These are phyloP conservation scores for Penicillium angulare DNA, from an alignment of 495 filamentous ascomycete genomes.

Conservation along the genomic window DNA sequence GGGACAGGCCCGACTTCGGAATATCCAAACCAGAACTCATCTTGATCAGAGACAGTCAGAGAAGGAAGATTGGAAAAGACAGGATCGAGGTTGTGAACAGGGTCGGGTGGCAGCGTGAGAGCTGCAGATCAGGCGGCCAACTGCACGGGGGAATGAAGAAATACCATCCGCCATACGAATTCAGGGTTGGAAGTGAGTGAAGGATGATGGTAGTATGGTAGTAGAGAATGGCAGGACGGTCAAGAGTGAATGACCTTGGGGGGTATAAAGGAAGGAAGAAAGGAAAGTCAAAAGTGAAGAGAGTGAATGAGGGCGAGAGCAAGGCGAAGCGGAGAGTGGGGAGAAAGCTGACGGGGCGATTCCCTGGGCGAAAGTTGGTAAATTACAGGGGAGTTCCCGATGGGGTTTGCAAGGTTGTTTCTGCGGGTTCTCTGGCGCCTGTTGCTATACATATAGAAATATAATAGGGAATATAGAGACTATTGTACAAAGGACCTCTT, in stretches of 20 bases:
- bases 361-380: conserved; percentile 6
- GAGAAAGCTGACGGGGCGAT: conserved; percentile 34
- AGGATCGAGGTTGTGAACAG: conserved; percentile 26
- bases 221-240: neutral
- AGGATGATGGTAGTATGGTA: conserved; percentile 1
- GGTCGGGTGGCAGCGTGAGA: conserved; percentile 43
- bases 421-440: neutral
- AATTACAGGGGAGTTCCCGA: conserved; percentile 14
- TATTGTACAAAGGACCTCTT: too few species aligned
- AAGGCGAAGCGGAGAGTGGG: conserved; percentile 30
- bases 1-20: conserved; percentile 49
- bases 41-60: conserved; percentile 13
- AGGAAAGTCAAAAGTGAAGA: conserved; percentile 1
- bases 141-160: conserved; percentile 37
- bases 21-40: conserved; percentile 45
- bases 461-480: too few species aligned
- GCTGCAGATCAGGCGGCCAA: conserved; percentile 48
- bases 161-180: conserved; percentile 44
- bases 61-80: conserved; percentile 10
- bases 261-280: neutral
- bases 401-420: conserved; percentile 2
- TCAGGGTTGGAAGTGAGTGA: conserved; percentile 22
- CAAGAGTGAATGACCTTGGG: neutral
- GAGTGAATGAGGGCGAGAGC: conserved; percentile 13
- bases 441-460: too few species aligned